Evolutionary conservation across 2,329 filamentous ascomycete species (phyloP).

Genomic region (Raffaelea arxii): DNA sequence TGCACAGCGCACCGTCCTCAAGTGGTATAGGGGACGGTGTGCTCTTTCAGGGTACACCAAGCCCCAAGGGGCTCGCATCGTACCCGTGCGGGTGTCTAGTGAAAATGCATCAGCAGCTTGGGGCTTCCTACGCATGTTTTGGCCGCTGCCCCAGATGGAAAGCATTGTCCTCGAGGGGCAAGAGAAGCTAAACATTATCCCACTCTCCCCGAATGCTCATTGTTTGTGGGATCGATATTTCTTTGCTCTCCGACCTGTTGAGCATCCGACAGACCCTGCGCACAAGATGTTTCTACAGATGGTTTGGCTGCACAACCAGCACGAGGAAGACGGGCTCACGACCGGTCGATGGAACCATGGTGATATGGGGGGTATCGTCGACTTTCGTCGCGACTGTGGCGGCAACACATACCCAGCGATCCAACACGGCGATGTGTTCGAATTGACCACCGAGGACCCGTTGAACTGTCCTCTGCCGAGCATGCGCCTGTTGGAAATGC

Average conservation of each 20-base stretch:
- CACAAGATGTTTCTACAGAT: background rate
- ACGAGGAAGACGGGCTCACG: background rate
- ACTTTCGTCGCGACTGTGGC: background rate
- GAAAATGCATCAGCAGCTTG: no score
- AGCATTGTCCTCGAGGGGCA: background rate
- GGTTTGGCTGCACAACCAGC: background rate
- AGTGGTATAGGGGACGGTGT: background rate
- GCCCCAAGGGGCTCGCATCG: conserved; percentile 1
- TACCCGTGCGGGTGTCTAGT: background rate
- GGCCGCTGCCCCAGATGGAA: background rate
- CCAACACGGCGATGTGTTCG: background rate
- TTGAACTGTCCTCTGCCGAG: background rate
- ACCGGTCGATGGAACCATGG: background rate
- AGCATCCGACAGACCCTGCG: background rate
- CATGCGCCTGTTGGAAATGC: background rate
- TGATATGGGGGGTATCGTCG: background rate
- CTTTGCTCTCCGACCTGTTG: conserved; percentile 1
- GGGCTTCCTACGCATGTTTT: background rate
- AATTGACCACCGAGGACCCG: background rate
- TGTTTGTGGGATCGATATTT: background rate
- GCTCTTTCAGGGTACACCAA: background rate
- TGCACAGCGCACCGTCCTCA: background rate
- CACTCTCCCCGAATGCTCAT: background rate
- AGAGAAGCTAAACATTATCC: conserved; percentile 1
- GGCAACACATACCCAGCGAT: background rate